Evolutionary conservation across 2,329 filamentous ascomycete species (phyloP).

Genomic region (Calonectria ilicicola): DNA sequence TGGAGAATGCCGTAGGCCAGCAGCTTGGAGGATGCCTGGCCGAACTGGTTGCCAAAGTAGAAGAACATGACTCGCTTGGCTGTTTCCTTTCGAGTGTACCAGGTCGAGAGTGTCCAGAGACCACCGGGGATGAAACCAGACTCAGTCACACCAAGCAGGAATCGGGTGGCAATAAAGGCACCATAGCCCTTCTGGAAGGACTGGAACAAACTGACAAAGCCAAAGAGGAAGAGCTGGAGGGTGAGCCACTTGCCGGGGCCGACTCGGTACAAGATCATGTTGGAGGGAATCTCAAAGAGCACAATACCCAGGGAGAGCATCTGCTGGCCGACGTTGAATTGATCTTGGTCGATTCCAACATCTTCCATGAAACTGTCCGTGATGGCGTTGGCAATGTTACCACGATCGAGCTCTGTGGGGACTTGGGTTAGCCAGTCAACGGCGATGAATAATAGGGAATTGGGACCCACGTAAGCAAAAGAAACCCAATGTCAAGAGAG

Average conservation of each 20-base stretch:
- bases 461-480: slow-evolving; percentile 54
- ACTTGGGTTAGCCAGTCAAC: not conserved
- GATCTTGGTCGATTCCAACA: slow-evolving; percentile 61
- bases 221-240: slow-evolving; percentile 64
- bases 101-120: slow-evolving; percentile 64
- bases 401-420: slow-evolving; percentile 51
- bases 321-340: slow-evolving; percentile 65
- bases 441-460: not conserved
- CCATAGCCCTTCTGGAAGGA: slow-evolving; percentile 61
- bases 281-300: slow-evolving; percentile 54
- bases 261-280: slow-evolving; percentile 50
- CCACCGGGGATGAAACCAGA: slow-evolving; percentile 67
- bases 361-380: slow-evolving; percentile 63
- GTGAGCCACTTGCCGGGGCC: slow-evolving; percentile 65
- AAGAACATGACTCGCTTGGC: slow-evolving; percentile 66
- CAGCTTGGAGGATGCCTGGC: slow-evolving; percentile 51
- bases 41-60: slow-evolving; percentile 67
- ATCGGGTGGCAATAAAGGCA: slow-evolving; percentile 61
- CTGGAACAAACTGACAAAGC: slow-evolving; percentile 66
- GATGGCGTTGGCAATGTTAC: slow-evolving; percentile 60
- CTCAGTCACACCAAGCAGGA: slow-evolving; percentile 65
- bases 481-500: slow-evolving; percentile 55
- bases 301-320: slow-evolving; percentile 64
- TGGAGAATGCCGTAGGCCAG: slow-evolving; percentile 61
- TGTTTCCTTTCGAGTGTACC: slow-evolving; percentile 66